Conservation (phyloP, 1,284 basidiomycete genomes). For the Ceratobasidium sp. region DNA sequence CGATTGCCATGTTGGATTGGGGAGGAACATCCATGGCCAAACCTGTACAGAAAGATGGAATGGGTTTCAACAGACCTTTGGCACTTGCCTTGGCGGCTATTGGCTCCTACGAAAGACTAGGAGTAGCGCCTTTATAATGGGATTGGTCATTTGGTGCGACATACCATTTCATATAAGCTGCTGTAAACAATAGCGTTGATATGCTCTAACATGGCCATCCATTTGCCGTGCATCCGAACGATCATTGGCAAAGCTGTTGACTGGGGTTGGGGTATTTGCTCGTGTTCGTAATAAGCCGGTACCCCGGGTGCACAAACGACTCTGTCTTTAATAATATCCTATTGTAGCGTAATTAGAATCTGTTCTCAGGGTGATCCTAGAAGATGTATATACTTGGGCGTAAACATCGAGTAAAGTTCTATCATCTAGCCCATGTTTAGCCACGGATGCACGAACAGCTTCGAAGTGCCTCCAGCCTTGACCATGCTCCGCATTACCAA, state of each 20-base stretch:
- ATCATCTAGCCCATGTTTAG: neutral
- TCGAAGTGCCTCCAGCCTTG: constrained; percentile 4
- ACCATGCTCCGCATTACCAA: constrained; percentile 8
- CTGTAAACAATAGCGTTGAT: neutral
- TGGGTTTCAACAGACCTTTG: neutral
- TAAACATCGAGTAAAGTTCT: neutral
- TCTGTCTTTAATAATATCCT: constrained; percentile 12
- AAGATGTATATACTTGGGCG: neutral
- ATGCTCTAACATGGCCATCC: constrained; percentile 11
- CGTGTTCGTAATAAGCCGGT: constrained; percentile 8
- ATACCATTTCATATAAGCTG: constrained; percentile 16
- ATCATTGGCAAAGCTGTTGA: neutral
- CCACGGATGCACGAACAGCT: neutral
- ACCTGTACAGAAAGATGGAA: constrained; percentile 6
- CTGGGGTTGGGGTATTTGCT: constrained; percentile 7
- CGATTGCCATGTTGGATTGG: neutral
- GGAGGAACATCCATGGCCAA: neutral
- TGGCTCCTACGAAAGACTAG: neutral
- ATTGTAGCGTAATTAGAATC: too few species aligned
- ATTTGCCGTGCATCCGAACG: neutral
- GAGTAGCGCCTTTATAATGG: neutral
- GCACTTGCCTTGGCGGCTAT: neutral
- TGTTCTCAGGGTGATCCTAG: neutral
- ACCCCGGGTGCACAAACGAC: constrained; percentile 14
- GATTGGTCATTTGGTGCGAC: neutral